Percentiles rank a stretch among this genome's conserved stretches.
Conservation (phyloP, 2,329 filamentous ascomycete species). For the Claviceps pazoutovae region DNA sequence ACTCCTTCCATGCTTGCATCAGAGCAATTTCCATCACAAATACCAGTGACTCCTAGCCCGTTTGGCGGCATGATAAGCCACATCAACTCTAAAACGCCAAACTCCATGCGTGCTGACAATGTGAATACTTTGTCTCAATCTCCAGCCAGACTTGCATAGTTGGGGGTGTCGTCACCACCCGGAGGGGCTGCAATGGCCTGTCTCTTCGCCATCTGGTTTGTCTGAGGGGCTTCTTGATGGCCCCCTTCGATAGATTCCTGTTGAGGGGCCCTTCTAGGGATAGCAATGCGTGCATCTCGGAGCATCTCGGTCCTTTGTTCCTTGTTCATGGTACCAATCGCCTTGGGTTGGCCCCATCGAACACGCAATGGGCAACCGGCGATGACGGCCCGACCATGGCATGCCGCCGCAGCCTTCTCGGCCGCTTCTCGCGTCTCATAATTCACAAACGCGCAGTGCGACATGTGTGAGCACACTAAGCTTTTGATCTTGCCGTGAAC, state of each 20-base stretch:
- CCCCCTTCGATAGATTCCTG: conserved; percentile 19
- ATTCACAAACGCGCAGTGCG: conserved; percentile 94
- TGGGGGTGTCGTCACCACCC: conserved; percentile 54
- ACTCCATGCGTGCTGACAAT: conserved; percentile 12
- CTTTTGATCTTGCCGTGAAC: conserved; percentile 82
- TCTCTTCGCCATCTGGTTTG: conserved; percentile 16
- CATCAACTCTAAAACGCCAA: conserved; percentile 14
- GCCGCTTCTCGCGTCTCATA: conserved; percentile 74
- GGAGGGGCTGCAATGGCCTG: conserved; percentile 59
- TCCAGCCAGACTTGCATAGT: conserved; percentile 76
- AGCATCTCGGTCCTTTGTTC: conserved; percentile 73
- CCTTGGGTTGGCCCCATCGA: conserved; percentile 85
- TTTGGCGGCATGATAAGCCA: not conserved
- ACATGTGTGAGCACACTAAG: conserved; percentile 89
- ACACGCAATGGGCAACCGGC: conserved; percentile 81
- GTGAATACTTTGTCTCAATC: conserved; percentile 37
- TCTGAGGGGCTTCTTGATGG: conserved; percentile 21
- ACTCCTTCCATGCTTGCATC: conserved; percentile 3
- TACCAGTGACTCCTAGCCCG: conserved; percentile 1
- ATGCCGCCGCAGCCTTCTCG: conserved; percentile 70
- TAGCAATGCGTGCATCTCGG: conserved; percentile 47
- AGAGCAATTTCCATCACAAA: not conserved
- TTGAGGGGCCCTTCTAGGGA: conserved; percentile 11
- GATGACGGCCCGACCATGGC: conserved; percentile 79
- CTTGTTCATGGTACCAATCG: conserved; percentile 79